Conservation (phyloP, 2,329 filamentous ascomycete genomes). For the Nemania bipapillata region DNA sequence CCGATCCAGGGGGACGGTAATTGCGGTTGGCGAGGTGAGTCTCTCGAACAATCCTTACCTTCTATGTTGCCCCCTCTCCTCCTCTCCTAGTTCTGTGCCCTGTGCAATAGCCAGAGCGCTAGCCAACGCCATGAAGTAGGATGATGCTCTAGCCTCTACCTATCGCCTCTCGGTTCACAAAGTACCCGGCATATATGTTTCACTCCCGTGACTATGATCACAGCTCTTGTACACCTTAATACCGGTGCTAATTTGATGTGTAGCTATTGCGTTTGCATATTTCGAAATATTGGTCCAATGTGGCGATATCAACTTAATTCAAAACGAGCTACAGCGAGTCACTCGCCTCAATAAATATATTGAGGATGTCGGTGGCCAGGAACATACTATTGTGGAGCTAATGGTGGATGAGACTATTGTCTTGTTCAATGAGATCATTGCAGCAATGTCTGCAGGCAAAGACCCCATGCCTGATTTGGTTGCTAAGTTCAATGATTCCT, state of each 20-base stretch:
- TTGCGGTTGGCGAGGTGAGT: constrained; percentile 96
- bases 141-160: constrained; percentile 35
- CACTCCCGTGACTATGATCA: constrained; percentile 13
- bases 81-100: neutral
- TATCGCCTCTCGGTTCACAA: constrained; percentile 29
- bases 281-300: constrained; percentile 83
- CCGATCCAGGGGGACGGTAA: constrained; percentile 92
- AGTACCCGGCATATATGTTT: constrained; percentile 20
- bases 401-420: constrained; percentile 80
- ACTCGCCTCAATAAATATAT: constrained; percentile 77
- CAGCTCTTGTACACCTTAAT: neutral
- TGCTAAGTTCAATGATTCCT: constrained; percentile 77
- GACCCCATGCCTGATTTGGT: constrained; percentile 66
- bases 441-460: constrained; percentile 69
- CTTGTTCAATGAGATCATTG: constrained; percentile 72
- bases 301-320: constrained; percentile 71
- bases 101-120: constrained; percentile 1
- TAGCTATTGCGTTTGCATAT: constrained; percentile 92
- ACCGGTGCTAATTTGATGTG: constrained; percentile 26
- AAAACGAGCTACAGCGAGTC: constrained; percentile 77
- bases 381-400: constrained; percentile 78
- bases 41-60: constrained; percentile 16
- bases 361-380: constrained; percentile 75
- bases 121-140: constrained; percentile 17
- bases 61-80: neutral